A percentile compares a stretch with the other conserved stretches of the same genome.
Evolutionary conservation across 2,329 filamentous ascomycete species (phyloP).

Genomic region (Pleoardoris graminearum): DNA sequence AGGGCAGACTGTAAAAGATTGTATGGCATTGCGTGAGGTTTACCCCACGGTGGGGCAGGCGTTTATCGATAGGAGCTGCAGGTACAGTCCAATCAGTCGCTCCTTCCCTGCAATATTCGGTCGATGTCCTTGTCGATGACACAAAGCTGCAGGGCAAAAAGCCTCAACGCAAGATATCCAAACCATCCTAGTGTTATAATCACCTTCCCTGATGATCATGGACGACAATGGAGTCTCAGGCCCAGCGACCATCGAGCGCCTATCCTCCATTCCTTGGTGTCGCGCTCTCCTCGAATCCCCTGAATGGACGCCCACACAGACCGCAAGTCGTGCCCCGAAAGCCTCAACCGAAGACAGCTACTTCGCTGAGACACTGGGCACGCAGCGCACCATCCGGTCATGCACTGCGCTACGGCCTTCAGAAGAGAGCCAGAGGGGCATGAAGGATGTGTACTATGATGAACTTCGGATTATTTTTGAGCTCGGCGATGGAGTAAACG

Average conservation of each 20-base stretch:
- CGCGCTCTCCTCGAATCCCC: constrained; percentile 49
- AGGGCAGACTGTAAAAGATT: neutral
- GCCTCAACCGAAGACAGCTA: constrained; percentile 55
- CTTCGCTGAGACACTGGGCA: constrained; percentile 58
- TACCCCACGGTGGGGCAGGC: neutral
- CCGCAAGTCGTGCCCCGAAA: constrained; percentile 37
- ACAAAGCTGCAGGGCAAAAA: too few species aligned
- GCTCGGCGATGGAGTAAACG: constrained; percentile 59
- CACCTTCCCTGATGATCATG: constrained; percentile 18
- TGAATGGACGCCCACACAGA: constrained; percentile 46
- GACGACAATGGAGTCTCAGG: constrained; percentile 11
- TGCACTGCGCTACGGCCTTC: constrained; percentile 30
- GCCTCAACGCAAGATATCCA: too few species aligned
- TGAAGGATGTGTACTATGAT: constrained; percentile 25
- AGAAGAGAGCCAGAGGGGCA: constrained; percentile 17
- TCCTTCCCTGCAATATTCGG: neutral
- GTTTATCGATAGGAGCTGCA: neutral
- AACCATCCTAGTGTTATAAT: too few species aligned
- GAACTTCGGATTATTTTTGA: constrained; percentile 47
- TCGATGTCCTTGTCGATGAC: too few species aligned
- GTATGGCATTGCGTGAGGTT: neutral
- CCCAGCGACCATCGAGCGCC: constrained; percentile 19
- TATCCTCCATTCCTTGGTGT: constrained; percentile 55
- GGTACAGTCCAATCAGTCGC: neutral
- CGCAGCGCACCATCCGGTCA: constrained; percentile 52